Percentiles rank a stretch among this genome's conserved stretches.
Conservation (phyloP, 768 basidiomycete species). For the Udeniomyces megalosporus region DNA sequence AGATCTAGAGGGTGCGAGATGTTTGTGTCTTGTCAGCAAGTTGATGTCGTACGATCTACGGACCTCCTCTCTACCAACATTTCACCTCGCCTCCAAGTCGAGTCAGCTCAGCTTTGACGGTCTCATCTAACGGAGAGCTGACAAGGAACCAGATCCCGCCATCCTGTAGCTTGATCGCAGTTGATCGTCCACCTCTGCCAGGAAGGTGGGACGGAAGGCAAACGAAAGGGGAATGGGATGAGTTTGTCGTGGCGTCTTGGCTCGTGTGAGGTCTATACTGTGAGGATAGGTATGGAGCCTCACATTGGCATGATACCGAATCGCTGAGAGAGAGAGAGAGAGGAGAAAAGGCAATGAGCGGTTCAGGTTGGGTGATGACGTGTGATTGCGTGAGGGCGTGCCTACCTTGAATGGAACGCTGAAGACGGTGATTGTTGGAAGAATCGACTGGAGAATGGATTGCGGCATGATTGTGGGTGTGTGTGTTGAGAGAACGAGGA, state of each 20-base stretch:
- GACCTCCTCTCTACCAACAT: slow-evolving; percentile 28
- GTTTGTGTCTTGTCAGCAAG: not conserved
- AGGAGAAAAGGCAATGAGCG: too few species aligned
- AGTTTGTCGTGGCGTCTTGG: not conserved
- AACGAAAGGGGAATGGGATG: not conserved
- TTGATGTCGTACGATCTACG: not conserved
- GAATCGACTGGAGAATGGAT: not conserved
- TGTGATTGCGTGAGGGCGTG: too few species aligned
- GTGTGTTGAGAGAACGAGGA: too few species aligned
- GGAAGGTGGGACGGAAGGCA: too few species aligned
- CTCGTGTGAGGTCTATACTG: not conserved
- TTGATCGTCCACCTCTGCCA: slow-evolving; percentile 52
- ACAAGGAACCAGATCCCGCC: slow-evolving; percentile 71
- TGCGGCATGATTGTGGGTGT: too few species aligned
- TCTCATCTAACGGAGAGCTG: slow-evolving; percentile 51
- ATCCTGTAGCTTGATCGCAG: slow-evolving; percentile 52
- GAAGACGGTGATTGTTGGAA: not conserved
- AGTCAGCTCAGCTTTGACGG: slow-evolving; percentile 47
- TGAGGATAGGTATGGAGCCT: too few species aligned
- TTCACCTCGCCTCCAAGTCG: slow-evolving; percentile 49
- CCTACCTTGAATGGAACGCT: slow-evolving; percentile 42
- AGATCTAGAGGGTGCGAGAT: slow-evolving; percentile 23
- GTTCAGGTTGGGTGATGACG: too few species aligned
- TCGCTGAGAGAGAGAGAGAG: too few species aligned
- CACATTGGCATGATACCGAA: slow-evolving; percentile 51